Evolutionary conservation across 1,284 basidiomycete species (phyloP), one percentile per base, ranked within the genome.

Genomic region (Apiotrichum akiyoshidainum): DNA sequence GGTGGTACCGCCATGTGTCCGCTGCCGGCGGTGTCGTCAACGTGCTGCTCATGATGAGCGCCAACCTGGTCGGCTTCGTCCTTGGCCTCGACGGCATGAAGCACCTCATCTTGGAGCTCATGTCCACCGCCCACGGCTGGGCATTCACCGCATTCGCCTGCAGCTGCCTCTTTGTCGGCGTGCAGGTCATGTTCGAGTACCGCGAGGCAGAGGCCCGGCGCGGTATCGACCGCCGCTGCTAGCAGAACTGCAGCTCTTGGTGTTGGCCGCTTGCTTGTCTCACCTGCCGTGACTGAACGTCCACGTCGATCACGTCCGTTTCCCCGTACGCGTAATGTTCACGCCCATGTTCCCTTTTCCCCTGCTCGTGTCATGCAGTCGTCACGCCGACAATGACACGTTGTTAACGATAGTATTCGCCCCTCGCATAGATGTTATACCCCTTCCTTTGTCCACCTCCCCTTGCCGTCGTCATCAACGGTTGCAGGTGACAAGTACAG

Each of bases 131-230:
- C 13, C 26, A 49, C 42, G 61, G 90, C 7, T 65, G 88, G 48
- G 76, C 75, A 17, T 96, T 94, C 75, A 77, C 92, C 58, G 42
- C 84, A 0, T 75, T 83, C 10, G 85, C 87, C 0, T 83, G 84
- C 57, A 80, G 73, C 1, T 87, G 86, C 65, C 61, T 98, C 34
- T 98, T 93, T 70, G 82, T 92, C 19, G 91, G 83, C 1, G 86
- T 86, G 0, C 95, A 98, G 73, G 77, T 96, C 50, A 97, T 98
- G 95, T 92, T 96, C 62, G 93, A 96, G 73, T 96, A 96, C 75
- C 80, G 92, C 45, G 75, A 78, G 59, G 75, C 74, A 55, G 76
- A 78, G 65, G 61, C 57, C 33, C 65, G 76, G 17, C 46, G 61
- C 49, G 77, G 78, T 11, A 71, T 78, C 33, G 70, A 72, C 54